Percentiles rank a stretch among this genome's conserved stretches.
phyloP scores from a whole-genome alignment of 306 rosid species.

The Dalbergia cochinchinensis region DNA sequence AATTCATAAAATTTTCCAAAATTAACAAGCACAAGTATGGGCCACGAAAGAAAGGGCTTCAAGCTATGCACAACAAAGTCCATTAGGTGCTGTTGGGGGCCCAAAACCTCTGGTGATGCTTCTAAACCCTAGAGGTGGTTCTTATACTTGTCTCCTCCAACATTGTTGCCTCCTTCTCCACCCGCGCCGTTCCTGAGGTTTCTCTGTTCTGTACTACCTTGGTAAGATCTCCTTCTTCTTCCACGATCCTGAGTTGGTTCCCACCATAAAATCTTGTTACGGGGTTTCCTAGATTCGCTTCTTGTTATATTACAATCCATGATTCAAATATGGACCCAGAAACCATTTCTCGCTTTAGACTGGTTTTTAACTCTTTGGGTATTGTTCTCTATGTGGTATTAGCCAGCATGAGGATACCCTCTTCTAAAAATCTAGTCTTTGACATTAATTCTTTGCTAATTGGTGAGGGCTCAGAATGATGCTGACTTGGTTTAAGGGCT shows the following conservation, averaged over 20 bases:
- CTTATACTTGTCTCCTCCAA: background rate
- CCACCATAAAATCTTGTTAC: background rate
- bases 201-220: background rate
- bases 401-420: background rate
- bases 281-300: background rate
- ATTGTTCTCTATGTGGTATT: background rate
- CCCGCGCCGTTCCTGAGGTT: conserved; percentile 39
- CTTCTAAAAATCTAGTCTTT: background rate
- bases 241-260: background rate
- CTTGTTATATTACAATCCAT: background rate
- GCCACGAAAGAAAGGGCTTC: background rate
- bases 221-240: conserved; percentile 43
- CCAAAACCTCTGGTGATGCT: background rate
- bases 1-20: background rate
- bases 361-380: background rate
- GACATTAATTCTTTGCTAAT: background rate
- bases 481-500: background rate
- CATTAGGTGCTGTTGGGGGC: background rate
- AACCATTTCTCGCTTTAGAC: background rate
- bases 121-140: conserved; percentile 34
- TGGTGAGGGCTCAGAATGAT: background rate
- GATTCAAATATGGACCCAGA: background rate
- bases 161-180: background rate
- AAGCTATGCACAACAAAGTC: background rate
- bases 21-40: background rate